These are phyloP conservation scores for Didymosphaeria variabile DNA, from an alignment of 2,329 filamentous ascomycete genomes.

Conservation along the genomic window DNA sequence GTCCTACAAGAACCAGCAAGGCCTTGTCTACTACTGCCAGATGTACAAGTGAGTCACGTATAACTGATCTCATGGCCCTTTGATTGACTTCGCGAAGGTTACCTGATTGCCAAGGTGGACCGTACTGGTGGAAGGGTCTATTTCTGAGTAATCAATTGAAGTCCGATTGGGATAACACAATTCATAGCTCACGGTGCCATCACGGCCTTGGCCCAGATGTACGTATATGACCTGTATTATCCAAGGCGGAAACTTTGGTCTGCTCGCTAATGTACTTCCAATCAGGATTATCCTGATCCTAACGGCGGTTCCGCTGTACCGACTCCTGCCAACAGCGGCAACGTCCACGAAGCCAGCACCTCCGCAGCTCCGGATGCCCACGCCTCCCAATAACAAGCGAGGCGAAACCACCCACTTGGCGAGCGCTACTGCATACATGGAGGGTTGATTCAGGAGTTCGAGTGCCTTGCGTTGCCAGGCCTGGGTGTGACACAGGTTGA, in stretches of 20 bases:
- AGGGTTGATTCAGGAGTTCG: not conserved
- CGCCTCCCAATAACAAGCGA: not conserved
- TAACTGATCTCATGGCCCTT: too few relatives aligned
- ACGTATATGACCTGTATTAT: not conserved
- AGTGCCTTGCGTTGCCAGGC: not conserved
- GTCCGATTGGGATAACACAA: not conserved
- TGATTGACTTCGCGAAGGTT: not conserved
- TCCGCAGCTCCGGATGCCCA: too few relatives aligned
- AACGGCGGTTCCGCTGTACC: not conserved
- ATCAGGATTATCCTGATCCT: not conserved
- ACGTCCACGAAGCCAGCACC: too few relatives aligned
- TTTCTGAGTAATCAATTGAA: not conserved
- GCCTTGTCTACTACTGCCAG: not conserved
- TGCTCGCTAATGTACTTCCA: not conserved
- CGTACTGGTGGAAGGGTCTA: not conserved
- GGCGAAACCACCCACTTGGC: not conserved
- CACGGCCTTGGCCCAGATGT: not conserved
- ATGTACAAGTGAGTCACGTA: not conserved
- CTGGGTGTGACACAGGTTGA: not conserved
- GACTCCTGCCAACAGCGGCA: too few relatives aligned
- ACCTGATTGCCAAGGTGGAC: not conserved
- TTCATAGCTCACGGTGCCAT: slow-evolving; percentile 3
- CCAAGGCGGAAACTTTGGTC: not conserved
- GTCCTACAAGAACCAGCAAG: not conserved
- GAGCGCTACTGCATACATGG: not conserved